These are phyloP conservation scores for Hymenoscyphus occultus DNA, from an alignment of 2,329 filamentous ascomycete species.

Conservation along the genomic window DNA sequence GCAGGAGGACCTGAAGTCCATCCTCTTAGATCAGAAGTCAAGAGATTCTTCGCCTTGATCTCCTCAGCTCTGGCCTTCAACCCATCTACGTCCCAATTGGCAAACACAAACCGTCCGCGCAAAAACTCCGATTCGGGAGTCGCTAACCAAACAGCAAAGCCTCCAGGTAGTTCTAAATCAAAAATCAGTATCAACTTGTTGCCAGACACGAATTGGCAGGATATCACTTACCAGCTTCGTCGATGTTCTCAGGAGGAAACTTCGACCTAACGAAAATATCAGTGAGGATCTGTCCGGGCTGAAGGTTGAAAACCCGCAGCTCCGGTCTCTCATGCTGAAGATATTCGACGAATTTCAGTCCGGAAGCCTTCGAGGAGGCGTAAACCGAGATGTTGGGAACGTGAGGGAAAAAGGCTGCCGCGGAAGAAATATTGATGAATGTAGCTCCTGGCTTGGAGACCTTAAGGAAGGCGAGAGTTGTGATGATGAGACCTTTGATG, in stretches of 20 bases:
- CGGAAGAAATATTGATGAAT: slow-evolving; percentile 39
- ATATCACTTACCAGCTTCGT: not conserved
- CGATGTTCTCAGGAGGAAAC: not conserved
- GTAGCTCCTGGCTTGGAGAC: slow-evolving; percentile 35
- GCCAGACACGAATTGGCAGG: not conserved
- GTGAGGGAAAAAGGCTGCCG: slow-evolving; percentile 27
- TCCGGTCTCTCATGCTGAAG: slow-evolving; percentile 31
- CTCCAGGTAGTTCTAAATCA: slow-evolving; percentile 4
- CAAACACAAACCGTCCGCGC: slow-evolving; percentile 46
- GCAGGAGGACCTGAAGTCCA: not conserved
- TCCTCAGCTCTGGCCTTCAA: slow-evolving; percentile 39
- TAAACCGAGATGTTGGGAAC: not conserved
- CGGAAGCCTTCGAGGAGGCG: slow-evolving; percentile 33
- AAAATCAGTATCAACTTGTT: not conserved
- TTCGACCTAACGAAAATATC: not conserved
- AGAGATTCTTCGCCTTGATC: not conserved
- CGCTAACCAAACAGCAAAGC: slow-evolving; percentile 29
- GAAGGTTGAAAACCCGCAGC: slow-evolving; percentile 36
- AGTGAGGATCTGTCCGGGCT: slow-evolving; percentile 34
- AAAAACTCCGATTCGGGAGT: slow-evolving; percentile 45
- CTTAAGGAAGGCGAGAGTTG: slow-evolving; percentile 39
- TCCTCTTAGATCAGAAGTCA: not conserved
- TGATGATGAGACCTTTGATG: slow-evolving; percentile 36
- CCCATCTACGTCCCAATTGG: slow-evolving; percentile 51
- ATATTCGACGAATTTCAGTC: slow-evolving; percentile 36